Conservation (phyloP, 441 rosid genomes). For the Syzygium malaccense region DNA sequence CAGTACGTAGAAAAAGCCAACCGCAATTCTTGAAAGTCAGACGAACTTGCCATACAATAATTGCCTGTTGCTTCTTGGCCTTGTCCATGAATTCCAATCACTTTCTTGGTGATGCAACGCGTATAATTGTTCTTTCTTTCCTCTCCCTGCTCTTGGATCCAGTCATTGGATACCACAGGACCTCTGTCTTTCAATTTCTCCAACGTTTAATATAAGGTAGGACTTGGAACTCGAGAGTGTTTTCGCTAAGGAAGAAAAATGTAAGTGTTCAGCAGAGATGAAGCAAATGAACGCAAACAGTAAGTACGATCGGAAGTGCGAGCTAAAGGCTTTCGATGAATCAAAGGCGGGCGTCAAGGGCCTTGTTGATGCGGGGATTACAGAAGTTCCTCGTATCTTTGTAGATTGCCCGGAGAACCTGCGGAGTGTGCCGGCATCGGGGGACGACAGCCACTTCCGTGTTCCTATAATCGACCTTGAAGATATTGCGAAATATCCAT, state of each 20-base stretch:
- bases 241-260: background rate
- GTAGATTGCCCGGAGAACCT: background rate
- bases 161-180: too few relatives aligned
- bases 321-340: slow-evolving; percentile 32
- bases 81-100: background rate
- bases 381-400: slow-evolving; percentile 26
- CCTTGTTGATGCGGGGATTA: slow-evolving; percentile 27
- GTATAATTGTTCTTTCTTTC: too few relatives aligned
- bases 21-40: background rate
- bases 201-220: too few relatives aligned
- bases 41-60: background rate
- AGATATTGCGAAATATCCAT: too few relatives aligned
- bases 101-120: background rate
- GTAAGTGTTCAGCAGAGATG: background rate
- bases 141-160: too few relatives aligned
- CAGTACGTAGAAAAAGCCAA: background rate
- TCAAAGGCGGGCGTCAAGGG: slow-evolving; percentile 38
- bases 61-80: background rate
- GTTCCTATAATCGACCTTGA: too few relatives aligned
- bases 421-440: background rate
- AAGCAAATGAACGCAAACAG: background rate
- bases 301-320: slow-evolving; percentile 13
- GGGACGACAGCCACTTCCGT: too few relatives aligned
- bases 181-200: too few relatives aligned
- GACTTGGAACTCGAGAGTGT: background rate